Evolutionary conservation across 208 protist genomes (phyloP).

Genomic region (Porcisia hertigi): DNA sequence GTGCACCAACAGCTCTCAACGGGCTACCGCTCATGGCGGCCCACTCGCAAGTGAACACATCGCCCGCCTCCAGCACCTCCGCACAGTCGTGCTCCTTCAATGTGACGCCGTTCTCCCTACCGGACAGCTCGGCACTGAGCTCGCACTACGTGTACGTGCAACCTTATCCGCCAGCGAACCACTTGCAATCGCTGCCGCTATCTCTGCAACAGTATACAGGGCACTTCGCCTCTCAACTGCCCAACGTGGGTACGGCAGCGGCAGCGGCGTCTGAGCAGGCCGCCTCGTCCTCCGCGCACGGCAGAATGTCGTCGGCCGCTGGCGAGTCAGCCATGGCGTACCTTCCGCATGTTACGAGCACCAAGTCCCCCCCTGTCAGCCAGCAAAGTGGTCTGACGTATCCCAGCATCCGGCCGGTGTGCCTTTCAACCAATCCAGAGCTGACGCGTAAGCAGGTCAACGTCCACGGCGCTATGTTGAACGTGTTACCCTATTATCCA

Average conservation of each 20-base stretch:
- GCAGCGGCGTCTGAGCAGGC: not conserved
- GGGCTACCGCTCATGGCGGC: not conserved
- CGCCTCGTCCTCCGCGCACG: not conserved
- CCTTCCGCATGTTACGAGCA: not conserved
- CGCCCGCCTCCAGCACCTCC: not conserved
- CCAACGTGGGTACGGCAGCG: not conserved
- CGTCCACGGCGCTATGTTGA: constrained; percentile 43
- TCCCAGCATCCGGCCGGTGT: not conserved
- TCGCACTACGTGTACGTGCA: constrained; percentile 6
- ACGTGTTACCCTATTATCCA: constrained; percentile 37
- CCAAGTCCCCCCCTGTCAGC: not conserved
- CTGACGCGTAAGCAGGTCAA: constrained; percentile 39
- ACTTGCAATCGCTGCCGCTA: not conserved
- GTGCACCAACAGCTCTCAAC: constrained; percentile 1
- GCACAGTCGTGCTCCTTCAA: not conserved
- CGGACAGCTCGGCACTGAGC: not conserved
- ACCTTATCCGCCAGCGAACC: not conserved
- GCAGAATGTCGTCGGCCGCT: not conserved
- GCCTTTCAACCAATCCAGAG: constrained; percentile 20
- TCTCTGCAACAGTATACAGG: not conserved
- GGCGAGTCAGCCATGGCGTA: not conserved
- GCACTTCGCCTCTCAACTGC: not conserved
- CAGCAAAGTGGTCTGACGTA: not conserved
- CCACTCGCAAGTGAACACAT: not conserved
- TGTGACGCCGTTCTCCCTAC: not conserved